These are phyloP conservation scores for Thuja plicata DNA, from an alignment of 83 land plant genomes.

Conservation along the genomic window DNA sequence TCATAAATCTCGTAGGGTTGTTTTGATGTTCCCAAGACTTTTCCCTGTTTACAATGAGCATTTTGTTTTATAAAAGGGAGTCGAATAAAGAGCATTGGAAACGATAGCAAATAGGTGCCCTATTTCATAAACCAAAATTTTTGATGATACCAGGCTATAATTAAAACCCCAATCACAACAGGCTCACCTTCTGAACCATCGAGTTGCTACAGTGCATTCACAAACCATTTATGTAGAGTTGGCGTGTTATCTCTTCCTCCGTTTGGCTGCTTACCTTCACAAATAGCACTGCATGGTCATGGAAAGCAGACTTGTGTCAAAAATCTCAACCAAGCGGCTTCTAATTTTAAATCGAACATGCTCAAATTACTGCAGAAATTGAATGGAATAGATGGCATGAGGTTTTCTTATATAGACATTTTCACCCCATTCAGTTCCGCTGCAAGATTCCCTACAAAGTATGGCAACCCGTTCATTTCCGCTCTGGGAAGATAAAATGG, in stretches of 20 bases:
- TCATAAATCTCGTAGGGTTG: no score
- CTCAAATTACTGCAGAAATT: neutral
- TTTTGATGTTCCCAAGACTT: no score
- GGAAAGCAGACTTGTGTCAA: slow-evolving; percentile 5
- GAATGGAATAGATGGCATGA: neutral
- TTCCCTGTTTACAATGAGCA: no score
- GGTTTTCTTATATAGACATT: slow-evolving; percentile 21
- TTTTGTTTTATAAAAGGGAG: no score
- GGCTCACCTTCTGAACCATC: slow-evolving; percentile 61
- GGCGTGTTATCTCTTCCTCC: slow-evolving; percentile 20
- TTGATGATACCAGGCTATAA: no score
- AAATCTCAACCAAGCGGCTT: slow-evolving; percentile 9
- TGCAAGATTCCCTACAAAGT: slow-evolving; percentile 16
- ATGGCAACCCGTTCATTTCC: neutral
- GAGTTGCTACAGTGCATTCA: slow-evolving; percentile 54
- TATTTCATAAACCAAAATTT: no score
- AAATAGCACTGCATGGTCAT: neutral
- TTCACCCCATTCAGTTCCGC: neutral
- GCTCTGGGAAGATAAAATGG: no score
- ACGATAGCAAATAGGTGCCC: no score
- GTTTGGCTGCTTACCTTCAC: slow-evolving; percentile 19
- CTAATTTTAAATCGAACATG: neutral
- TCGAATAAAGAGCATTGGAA: no score
- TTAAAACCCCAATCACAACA: neutral
- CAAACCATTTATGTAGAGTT: slow-evolving; percentile 37